These are phyloP conservation scores for Populus trichocarpa DNA, from an alignment of 441 rosid species.

Conservation along the genomic window DNA sequence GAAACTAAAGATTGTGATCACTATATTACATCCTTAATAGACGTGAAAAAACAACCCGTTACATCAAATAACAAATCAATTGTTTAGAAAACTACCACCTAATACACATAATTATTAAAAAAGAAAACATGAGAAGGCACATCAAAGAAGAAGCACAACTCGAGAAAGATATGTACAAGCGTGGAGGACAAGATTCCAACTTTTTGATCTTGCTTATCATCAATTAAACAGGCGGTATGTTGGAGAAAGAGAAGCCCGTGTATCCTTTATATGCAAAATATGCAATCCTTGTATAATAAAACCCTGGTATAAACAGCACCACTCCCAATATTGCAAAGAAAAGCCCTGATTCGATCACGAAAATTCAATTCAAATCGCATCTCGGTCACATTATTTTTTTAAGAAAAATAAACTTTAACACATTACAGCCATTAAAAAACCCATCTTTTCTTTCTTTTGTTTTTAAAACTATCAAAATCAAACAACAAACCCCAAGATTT, in stretches of 20 bases:
- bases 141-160: not conserved
- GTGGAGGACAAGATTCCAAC: not conserved
- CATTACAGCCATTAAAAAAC: not conserved
- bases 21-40: not conserved
- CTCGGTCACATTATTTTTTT: not conserved
- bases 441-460: not conserved
- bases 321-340: conserved; percentile 84
- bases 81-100: not conserved
- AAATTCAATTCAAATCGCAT: not conserved
- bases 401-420: too few species aligned
- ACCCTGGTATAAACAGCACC: conserved; percentile 85
- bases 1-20: too few species aligned
- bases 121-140: not conserved
- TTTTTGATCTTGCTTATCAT: not conserved
- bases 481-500: not conserved
- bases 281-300: conserved; percentile 88
- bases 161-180: conserved; percentile 10
- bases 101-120: not conserved
- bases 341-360: conserved; percentile 46
- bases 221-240: conserved; percentile 73
- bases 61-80: not conserved
- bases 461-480: not conserved
- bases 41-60: not conserved
- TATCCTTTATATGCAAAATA: conserved; percentile 95
- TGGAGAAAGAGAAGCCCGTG: conserved; percentile 92